A percentile compares a stretch with the other conserved stretches of the same genome.
Evolutionary conservation across 345 rosid genomes (phyloP).

Genomic region (Moricandia arvensis): DNA sequence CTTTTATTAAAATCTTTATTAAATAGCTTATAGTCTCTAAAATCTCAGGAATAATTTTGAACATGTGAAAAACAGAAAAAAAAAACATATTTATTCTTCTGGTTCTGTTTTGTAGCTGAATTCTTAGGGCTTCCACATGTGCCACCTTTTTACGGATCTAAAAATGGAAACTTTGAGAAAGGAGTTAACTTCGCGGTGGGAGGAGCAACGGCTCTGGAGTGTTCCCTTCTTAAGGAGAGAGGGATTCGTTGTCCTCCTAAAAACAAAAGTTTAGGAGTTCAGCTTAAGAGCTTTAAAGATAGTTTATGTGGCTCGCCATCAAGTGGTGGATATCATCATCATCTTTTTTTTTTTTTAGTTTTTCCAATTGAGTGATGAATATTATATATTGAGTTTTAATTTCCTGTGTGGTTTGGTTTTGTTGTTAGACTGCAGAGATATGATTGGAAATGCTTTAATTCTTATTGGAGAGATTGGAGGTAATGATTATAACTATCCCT

Average conservation of each 20-base stretch:
- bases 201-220: constrained; percentile 46
- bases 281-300: constrained; percentile 43
- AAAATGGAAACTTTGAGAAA: constrained; percentile 24
- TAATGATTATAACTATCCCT: constrained; percentile 44
- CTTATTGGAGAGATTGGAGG: constrained; percentile 66
- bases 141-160: constrained; percentile 40
- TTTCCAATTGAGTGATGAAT: background rate
- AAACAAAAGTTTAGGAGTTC: constrained; percentile 39
- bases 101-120: constrained; percentile 38
- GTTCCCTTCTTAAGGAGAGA: constrained; percentile 25
- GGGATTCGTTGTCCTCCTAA: constrained; percentile 20
- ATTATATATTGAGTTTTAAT: background rate
- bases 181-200: constrained; percentile 57
- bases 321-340: constrained; percentile 7
- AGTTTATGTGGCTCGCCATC: constrained; percentile 37
- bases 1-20: no score
- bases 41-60: no score
- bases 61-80: no score
- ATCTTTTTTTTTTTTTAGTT: no score
- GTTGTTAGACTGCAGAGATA: constrained; percentile 31
- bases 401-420: background rate
- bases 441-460: constrained; percentile 42
- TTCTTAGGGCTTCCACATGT: constrained; percentile 40
- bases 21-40: no score
- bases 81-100: background rate